Evolutionary conservation across 495 filamentous ascomycete species (phyloP), one percentile per base, ranked within the genome.

Genomic region (Pyrenopolyporus hunteri): DNA sequence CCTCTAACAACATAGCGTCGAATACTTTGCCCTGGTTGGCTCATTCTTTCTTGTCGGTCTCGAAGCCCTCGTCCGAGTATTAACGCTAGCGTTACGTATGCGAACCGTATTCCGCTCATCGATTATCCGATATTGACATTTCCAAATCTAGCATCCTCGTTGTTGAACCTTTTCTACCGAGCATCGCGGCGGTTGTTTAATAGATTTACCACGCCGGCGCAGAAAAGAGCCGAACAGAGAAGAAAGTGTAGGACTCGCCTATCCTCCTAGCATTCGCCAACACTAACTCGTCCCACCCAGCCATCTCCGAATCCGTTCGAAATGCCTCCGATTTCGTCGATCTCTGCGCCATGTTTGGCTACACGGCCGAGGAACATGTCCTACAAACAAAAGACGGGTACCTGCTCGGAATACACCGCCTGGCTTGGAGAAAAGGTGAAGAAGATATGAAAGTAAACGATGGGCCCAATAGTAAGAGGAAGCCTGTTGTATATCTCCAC

Each of bases 341-440:
- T 66, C 82, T 98, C 6, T 97, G 95, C 72, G 84, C 87, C 23
- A 76, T 95, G 19, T 96, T 87, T 69, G 92, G 90, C 22, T 98
- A 96, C 70, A 87, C 90, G 66, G 88, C 93, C 8, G 94, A 98
- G 70, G 94, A 98, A 73, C 94, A 98, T 73, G 86, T 98, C 23
- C 88, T 97, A 17, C 93, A 96, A 75, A 98, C 94, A 1, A 81
- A 82, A 39, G 94, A 98, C 79, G 94, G 94, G 3, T 98, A 97
- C 73, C 80, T 98, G 16, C 85, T 98, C 5, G 93, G 93, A 8
- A 72, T 98, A 54, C 94, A 98, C 75, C 85, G 94, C 11, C 73
- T 98, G 26, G 87, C 89, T 6, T 94, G 89, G 81, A 81, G 83
- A 45, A 88, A 86, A 52, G 91, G 90, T 1, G 90, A 93, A 68